Percentiles rank a stretch among this genome's conserved stretches.
phyloP scores from a whole-genome alignment of 1,284 basidiomycete genomes.

The Apiotrichum montevideense region DNA sequence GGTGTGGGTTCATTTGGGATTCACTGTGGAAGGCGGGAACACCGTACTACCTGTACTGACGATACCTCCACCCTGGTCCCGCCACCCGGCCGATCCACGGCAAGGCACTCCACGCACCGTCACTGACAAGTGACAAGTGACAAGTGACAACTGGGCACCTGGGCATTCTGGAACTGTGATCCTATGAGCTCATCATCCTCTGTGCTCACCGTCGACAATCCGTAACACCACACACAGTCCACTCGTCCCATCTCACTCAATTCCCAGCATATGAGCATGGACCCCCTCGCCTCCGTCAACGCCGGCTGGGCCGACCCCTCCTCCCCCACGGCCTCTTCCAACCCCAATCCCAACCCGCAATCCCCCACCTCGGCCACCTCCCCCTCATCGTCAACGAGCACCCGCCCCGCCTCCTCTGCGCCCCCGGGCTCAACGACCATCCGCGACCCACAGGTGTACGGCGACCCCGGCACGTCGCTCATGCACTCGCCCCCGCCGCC shows the following conservation, averaged over 20 bases:
- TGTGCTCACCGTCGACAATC: no score
- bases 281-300: conserved; percentile 21
- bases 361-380: conserved; percentile 5
- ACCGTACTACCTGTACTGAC: no score
- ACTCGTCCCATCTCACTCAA: background rate
- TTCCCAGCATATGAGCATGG: conserved; percentile 7
- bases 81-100: no score
- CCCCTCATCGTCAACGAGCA: background rate
- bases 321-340: background rate
- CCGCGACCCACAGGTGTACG: conserved; percentile 40
- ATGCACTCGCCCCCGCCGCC: conserved; percentile 11
- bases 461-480: conserved; percentile 32
- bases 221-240: background rate
- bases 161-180: no score
- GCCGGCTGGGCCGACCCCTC: conserved; percentile 11
- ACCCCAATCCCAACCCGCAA: background rate
- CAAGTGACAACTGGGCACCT: no score
- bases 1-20: no score
- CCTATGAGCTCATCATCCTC: no score
- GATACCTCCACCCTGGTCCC: no score
- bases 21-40: no score
- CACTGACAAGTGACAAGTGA: no score
- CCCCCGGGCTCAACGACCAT: conserved; percentile 6
- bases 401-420: no score
- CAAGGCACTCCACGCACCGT: no score